Conservation (phyloP, 495 filamentous ascomycete species). For the Elaphomyces granulatus region DNA sequence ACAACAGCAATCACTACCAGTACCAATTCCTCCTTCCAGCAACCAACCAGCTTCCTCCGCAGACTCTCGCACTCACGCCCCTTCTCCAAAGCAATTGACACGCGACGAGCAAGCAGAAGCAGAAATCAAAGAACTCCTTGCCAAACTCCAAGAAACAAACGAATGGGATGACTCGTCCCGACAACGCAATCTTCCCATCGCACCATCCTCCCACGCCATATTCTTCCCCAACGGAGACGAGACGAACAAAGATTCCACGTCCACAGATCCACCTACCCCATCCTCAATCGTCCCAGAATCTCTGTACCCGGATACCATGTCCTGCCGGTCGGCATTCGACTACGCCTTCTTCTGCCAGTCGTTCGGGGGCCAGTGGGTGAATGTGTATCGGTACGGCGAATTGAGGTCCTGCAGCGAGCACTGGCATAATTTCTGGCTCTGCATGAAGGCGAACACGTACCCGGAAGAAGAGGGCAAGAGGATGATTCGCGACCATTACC, state of each 20-base stretch:
- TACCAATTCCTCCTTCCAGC: slow-evolving; percentile 5
- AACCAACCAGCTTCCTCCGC: slow-evolving; percentile 6
- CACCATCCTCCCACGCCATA: slow-evolving; percentile 6
- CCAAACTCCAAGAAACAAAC: slow-evolving; percentile 29
- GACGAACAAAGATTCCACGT: slow-evolving; percentile 3
- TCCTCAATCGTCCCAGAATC: slow-evolving; percentile 40
- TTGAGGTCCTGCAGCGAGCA: slow-evolving; percentile 60
- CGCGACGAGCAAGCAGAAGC: slow-evolving; percentile 46
- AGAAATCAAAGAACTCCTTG: slow-evolving; percentile 46
- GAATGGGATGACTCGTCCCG: slow-evolving; percentile 12
- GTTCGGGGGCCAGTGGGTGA: slow-evolving; percentile 72
- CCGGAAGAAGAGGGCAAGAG: slow-evolving; percentile 34
- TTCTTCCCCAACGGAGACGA: slow-evolving; percentile 11
- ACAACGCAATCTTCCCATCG: slow-evolving; percentile 16
- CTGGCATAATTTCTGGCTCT: slow-evolving; percentile 89
- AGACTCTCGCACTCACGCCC: slow-evolving; percentile 3
- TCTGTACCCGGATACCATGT: slow-evolving; percentile 66
- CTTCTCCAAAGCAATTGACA: slow-evolving; percentile 27
- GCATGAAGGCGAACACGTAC: slow-evolving; percentile 59
- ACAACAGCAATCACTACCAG: neutral
- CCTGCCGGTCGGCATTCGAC: slow-evolving; percentile 84
- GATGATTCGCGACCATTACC: slow-evolving; percentile 55
- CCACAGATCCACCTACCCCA: neutral
- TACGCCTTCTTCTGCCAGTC: slow-evolving; percentile 91
- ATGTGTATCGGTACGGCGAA: slow-evolving; percentile 72